A percentile compares a stretch with the other conserved stretches of the same genome.
Conservation (phyloP, 768 basidiomycete genomes). For the Paxillus rubicundulus region DNA sequence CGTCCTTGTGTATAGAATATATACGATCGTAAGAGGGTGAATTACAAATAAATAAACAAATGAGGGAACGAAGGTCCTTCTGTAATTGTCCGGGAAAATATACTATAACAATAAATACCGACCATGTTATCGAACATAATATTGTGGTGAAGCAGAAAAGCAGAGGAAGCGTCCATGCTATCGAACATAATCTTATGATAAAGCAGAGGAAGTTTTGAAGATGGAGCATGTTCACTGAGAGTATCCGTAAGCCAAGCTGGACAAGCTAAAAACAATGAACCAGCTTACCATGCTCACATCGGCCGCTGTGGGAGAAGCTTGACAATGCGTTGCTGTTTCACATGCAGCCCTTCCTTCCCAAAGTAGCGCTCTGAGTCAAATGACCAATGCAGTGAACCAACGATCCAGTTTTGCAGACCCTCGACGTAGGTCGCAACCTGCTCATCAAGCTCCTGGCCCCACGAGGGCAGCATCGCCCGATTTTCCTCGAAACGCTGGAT, state of each 20-base stretch:
- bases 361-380: conserved; percentile 71
- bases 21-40: neutral
- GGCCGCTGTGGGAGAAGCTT: conserved; percentile 44
- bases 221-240: neutral
- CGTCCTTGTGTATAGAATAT: too few species aligned
- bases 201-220: neutral
- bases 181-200: conserved; percentile 6
- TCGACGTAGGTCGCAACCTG: conserved; percentile 58
- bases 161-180: neutral
- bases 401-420: conserved; percentile 70
- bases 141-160: conserved; percentile 7
- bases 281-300: conserved; percentile 13
- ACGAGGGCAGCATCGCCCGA: conserved; percentile 51
- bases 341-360: conserved; percentile 49
- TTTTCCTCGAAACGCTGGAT: conserved; percentile 52
- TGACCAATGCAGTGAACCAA: conserved; percentile 72
- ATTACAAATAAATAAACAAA: neutral
- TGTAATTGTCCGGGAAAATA: neutral
- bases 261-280: neutral
- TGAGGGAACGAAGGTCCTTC: too few species aligned
- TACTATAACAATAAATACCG: conserved; percentile 2
- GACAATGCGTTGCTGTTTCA: conserved; percentile 55
- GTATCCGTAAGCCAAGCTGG: neutral
- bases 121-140: neutral
- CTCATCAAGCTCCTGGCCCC: conserved; percentile 57